Evolutionary conservation across 805 yeast genomes (phyloP).

Genomic region (Sugiyamaella mastotermitis): DNA sequence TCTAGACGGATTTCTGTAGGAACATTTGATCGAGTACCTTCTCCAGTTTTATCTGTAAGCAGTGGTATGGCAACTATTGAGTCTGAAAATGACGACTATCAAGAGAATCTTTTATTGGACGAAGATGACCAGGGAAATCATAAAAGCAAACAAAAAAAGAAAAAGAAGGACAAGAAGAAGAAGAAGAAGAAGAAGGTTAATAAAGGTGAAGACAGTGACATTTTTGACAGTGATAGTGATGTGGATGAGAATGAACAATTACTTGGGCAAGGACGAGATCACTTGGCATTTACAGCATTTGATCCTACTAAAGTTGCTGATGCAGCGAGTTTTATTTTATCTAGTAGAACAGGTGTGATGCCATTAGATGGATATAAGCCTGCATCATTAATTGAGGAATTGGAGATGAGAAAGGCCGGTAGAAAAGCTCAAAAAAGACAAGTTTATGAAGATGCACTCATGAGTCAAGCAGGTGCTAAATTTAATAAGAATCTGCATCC

Average conservation of each 20-base stretch:
- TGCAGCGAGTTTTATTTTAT: conserved; percentile 3
- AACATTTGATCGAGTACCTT: conserved; percentile 9
- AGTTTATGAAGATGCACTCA: conserved; percentile 21
- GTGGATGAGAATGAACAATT: conserved; percentile 7
- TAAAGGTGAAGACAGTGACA: conserved; percentile 9
- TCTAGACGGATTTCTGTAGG: conserved; percentile 1
- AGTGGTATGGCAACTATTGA: conserved; percentile 28
- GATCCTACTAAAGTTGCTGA: conserved; percentile 20
- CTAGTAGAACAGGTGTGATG: conserved; percentile 5
- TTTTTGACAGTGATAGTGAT: conserved; percentile 10
- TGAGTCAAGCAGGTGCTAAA: conserved; percentile 2
- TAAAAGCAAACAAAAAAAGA: conserved; percentile 1
- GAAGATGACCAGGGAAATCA: conserved; percentile 6
- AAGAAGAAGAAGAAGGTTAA: conserved; percentile 1
- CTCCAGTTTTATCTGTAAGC: conserved; percentile 20
- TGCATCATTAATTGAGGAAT: conserved; percentile 32
- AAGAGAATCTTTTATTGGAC: conserved; percentile 10
- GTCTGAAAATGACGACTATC: conserved; percentile 26
- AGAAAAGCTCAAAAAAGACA: conserved; percentile 22
- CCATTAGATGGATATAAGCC: conserved; percentile 18
- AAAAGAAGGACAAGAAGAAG: background rate
- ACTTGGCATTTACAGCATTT: conserved; percentile 26
- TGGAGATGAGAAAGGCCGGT: conserved; percentile 32
- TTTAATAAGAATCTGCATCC: conserved; percentile 21
- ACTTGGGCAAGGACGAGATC: conserved; percentile 12